Evolutionary conservation across 495 filamentous ascomycete genomes (phyloP).

Genomic region (Parachaetomium inaequale): DNA sequence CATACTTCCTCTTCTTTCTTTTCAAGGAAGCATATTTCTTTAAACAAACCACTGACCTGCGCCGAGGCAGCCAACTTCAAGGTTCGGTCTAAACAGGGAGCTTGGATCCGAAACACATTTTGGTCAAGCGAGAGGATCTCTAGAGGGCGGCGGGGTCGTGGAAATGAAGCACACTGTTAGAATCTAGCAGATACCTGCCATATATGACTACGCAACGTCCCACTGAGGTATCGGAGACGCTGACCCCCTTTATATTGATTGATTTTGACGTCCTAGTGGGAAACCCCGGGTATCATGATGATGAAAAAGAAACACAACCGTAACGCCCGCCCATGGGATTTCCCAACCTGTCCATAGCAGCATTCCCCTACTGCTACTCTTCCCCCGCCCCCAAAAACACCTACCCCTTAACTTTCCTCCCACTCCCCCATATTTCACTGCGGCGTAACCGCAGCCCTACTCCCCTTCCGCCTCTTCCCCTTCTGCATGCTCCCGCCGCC

Average conservation of each 20-base stretch:
- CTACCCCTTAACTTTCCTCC: neutral
- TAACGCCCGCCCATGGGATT: neutral
- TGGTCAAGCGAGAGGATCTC: too few relatives aligned
- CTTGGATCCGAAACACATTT: too few relatives aligned
- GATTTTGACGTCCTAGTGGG: neutral
- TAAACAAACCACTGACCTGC: neutral
- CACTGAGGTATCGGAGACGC: too few relatives aligned
- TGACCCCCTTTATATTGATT: neutral
- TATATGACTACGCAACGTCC: too few relatives aligned
- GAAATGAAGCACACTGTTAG: too few relatives aligned
- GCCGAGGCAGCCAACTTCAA: neutral
- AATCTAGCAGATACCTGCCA: too few relatives aligned
- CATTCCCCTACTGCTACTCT: neutral
- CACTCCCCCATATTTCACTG: conserved; percentile 1
- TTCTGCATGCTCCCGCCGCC: conserved; percentile 34
- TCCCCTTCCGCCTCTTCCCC: conserved; percentile 60
- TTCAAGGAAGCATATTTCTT: neutral
- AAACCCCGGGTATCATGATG: conserved; percentile 11
- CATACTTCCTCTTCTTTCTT: neutral
- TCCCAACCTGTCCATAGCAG: neutral
- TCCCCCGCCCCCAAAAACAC: neutral
- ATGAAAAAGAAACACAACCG: neutral
- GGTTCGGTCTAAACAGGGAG: too few relatives aligned
- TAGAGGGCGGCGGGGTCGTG: too few relatives aligned
- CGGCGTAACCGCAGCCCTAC: conserved; percentile 41